A percentile compares a stretch with the other conserved stretches of the same genome.
Evolutionary conservation across 2,329 filamentous ascomycete genomes (phyloP).

Genomic region (Boeremia exigua): DNA sequence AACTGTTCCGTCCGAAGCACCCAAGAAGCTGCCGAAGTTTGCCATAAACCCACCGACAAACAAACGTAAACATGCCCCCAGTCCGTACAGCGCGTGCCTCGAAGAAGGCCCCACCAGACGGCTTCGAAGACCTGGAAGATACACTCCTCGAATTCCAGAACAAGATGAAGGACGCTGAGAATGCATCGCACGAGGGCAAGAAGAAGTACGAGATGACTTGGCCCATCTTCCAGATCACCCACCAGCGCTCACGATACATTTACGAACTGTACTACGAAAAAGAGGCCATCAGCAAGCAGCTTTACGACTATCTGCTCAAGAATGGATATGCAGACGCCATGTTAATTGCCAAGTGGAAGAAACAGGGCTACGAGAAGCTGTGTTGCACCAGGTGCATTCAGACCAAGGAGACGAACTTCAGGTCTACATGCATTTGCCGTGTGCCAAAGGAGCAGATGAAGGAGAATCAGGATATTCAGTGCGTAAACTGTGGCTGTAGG

Average conservation of each 20-base stretch:
- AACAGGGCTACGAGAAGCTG: constrained; percentile 97
- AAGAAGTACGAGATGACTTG: constrained; percentile 91
- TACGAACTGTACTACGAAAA: constrained; percentile 99
- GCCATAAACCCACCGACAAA: neutral
- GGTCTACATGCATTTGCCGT: constrained; percentile 94
- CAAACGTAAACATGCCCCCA: constrained; percentile 68
- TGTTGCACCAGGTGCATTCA: constrained; percentile 97
- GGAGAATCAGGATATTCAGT: constrained; percentile 88
- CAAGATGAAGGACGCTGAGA: constrained; percentile 96
- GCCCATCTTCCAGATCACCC: constrained; percentile 97
- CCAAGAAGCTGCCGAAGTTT: neutral
- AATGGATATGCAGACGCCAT: constrained; percentile 94
- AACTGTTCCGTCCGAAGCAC: neutral
- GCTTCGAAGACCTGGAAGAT: constrained; percentile 87
- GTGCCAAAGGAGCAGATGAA: constrained; percentile 90
- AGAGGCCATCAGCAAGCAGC: constrained; percentile 86
- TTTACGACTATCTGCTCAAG: constrained; percentile 97
- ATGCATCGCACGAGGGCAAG: constrained; percentile 78
- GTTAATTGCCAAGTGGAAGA: constrained; percentile 99
- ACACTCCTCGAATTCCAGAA: constrained; percentile 84
- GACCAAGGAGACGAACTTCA: constrained; percentile 99
- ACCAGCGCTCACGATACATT: constrained; percentile 90
- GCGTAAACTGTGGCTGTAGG: constrained; percentile 91
- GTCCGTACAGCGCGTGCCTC: constrained; percentile 73
- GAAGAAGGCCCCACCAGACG: constrained; percentile 82